Evolutionary conservation across 73 alveolate species (phyloP).

Genomic region (Uronychia setigera): DNA sequence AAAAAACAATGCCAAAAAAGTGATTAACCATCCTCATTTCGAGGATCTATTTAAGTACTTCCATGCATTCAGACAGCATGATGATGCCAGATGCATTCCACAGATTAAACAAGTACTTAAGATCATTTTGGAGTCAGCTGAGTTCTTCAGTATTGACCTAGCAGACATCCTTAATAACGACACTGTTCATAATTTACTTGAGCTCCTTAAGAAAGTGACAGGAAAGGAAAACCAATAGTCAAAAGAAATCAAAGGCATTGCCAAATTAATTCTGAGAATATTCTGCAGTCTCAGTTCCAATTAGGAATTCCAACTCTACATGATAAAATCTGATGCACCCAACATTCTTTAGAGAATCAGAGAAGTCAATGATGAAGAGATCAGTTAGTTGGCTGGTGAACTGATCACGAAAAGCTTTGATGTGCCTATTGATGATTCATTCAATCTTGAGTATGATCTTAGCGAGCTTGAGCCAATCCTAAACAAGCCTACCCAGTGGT

Average conservation of each 20-base stretch:
- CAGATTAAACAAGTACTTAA: slow-evolving; percentile 27
- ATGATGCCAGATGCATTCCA: slow-evolving; percentile 13
- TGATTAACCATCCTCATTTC: slow-evolving; percentile 37
- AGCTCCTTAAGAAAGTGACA: slow-evolving; percentile 9
- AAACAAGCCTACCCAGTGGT: slow-evolving; percentile 2
- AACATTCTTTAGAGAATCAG: slow-evolving; percentile 1
- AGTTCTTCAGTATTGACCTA: slow-evolving; percentile 22
- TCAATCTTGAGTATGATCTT: slow-evolving; percentile 25
- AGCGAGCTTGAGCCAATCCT: slow-evolving; percentile 19
- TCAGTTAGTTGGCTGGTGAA: slow-evolving; percentile 15
- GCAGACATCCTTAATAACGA: slow-evolving; percentile 13
- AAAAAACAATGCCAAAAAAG: slow-evolving; percentile 12
- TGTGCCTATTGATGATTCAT: not conserved
- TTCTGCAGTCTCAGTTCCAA: slow-evolving; percentile 12
- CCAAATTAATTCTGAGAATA: slow-evolving; percentile 4
- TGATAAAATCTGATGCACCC: not conserved
- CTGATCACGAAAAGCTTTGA: not conserved
- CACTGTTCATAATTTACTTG: slow-evolving; percentile 26
- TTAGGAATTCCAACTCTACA: slow-evolving; percentile 21
- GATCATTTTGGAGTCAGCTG: slow-evolving; percentile 35
- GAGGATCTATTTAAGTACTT: slow-evolving; percentile 43
- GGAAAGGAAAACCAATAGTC: slow-evolving; percentile 1
- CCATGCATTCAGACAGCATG: slow-evolving; percentile 8
- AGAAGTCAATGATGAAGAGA: slow-evolving; percentile 21
- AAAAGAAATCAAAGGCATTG: slow-evolving; percentile 13